Percentiles rank a stretch among this genome's conserved stretches.
Conservation (phyloP, 768 basidiomycete species). For the Leccinum disarticulatum region DNA sequence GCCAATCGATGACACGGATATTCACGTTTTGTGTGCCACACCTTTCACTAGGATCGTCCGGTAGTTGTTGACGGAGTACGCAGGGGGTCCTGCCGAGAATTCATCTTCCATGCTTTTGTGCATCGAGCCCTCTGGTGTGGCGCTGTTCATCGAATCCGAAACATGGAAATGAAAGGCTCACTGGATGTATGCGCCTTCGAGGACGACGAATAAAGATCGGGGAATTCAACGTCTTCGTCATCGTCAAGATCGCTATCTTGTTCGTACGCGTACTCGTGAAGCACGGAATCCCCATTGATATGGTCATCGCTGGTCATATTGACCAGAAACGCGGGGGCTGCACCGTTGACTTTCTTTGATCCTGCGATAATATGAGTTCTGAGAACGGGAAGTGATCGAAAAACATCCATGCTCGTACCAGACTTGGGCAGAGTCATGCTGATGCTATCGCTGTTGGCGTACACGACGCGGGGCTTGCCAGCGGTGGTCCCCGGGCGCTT, state of each 20-base stretch:
- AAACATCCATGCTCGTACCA: slow-evolving; percentile 6
- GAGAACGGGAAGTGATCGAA: background rate
- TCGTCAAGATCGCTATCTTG: slow-evolving; percentile 33
- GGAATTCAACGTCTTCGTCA: slow-evolving; percentile 9
- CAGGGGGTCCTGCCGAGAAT: slow-evolving; percentile 10
- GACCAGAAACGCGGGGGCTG: slow-evolving; percentile 18
- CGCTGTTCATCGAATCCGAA: background rate
- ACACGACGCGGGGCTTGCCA: slow-evolving; percentile 25
- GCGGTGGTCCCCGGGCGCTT: slow-evolving; percentile 11
- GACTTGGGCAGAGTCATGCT: slow-evolving; percentile 18
- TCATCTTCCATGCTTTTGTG: background rate
- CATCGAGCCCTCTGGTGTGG: background rate
- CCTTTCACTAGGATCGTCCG: slow-evolving; percentile 31
- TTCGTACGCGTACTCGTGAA: slow-evolving; percentile 30
- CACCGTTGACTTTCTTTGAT: slow-evolving; percentile 1
- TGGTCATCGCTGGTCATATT: slow-evolving; percentile 25
- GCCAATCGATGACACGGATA: slow-evolving; percentile 1
- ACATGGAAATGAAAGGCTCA: slow-evolving; percentile 1
- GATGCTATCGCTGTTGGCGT: slow-evolving; percentile 23
- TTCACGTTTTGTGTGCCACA: slow-evolving; percentile 29
- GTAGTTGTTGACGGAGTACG: slow-evolving; percentile 23
- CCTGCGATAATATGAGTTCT: slow-evolving; percentile 9
- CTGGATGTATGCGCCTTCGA: slow-evolving; percentile 5
- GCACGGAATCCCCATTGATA: slow-evolving; percentile 17
- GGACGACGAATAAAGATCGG: background rate